Evolutionary conservation across 1,284 basidiomycete genomes (phyloP), one percentile per base, ranked within the genome.

Genomic region (Cutaneotrichosporon dermatis): DNA sequence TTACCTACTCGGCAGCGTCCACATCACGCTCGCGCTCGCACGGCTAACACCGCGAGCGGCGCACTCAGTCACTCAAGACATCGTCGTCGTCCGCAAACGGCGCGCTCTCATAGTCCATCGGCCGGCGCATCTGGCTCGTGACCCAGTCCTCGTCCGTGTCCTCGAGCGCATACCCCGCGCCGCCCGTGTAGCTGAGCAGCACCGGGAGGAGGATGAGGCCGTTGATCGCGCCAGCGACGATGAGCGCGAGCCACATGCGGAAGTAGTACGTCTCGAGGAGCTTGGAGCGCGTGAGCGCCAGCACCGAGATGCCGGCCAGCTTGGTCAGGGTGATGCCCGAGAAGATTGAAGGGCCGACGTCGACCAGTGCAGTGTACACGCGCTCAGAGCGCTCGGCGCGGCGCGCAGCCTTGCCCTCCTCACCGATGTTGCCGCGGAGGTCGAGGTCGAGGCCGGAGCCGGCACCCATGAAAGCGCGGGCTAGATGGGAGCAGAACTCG

Each of bases 241-340:
- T 96, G 58, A 97, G 82, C 0, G 88, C 86, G 37, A 94, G 80
- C 93, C 93, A 97, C 92, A 96, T 96, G 53, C 92, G 85, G 84
- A 96, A 95, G 78, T 93, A 96, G 76, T 95, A 96, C 10, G 90
- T 88, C 84, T 95, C 89, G 33, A 97, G 81, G 54, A 97, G 80
- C 68, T 86, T 87, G 0, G 93, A 97, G 45, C 88, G 85, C 1
- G 95, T 98, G 34, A 97, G 79, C 0, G 90, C 92, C 43, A 99
- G 82, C 3, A 98, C 93, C 13, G 86, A 88, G 82, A 99, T 95
- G 9, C 95, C 95, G 69, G 97, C 95, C 46, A 99, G 82, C 77
- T 98, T 98, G 1, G 95, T 99, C 74, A 95, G 89, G 0, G 94
- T 97, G 71, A 99, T 99, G 8, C 95, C 95, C 34, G 90, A 92